A percentile compares a stretch with the other conserved stretches of the same genome.
Evolutionary conservation across 768 basidiomycete species (phyloP).

Genomic region (Macrolepiota fuliginosa): DNA sequence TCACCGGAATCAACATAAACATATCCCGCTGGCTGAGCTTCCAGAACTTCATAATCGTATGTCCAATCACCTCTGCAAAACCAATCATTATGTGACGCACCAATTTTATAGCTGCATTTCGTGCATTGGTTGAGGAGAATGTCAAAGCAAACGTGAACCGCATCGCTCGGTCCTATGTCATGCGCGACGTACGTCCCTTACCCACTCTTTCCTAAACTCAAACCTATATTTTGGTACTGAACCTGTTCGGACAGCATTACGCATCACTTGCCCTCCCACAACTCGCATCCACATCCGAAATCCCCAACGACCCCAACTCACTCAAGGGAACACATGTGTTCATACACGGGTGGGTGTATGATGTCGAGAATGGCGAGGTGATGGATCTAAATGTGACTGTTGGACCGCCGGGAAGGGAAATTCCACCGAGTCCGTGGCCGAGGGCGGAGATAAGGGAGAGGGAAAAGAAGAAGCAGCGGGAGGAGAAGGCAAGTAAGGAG

Average conservation of each 20-base stretch:
- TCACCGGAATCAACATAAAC: conserved; percentile 25
- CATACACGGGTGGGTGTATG: conserved; percentile 62
- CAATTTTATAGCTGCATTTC: conserved; percentile 31
- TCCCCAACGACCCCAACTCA: conserved; percentile 15
- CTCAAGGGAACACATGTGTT: conserved; percentile 24
- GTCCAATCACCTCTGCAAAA: conserved; percentile 13
- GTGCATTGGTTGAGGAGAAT: conserved; percentile 44
- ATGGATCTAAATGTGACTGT: conserved; percentile 43
- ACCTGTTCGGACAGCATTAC: conserved; percentile 18
- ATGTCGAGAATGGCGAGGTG: conserved; percentile 50
- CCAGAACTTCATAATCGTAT: conserved; percentile 29
- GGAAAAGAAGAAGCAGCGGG: not conserved
- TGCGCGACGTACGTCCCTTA: conserved; percentile 24
- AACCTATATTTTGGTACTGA: not conserved
- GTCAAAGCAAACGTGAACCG: conserved; percentile 31
- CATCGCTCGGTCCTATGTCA: conserved; percentile 25
- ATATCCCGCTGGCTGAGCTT: conserved; percentile 18
- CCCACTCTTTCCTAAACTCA: not conserved
- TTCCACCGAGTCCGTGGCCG: conserved; percentile 27
- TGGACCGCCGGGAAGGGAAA: conserved; percentile 33
- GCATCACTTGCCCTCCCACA: conserved; percentile 15
- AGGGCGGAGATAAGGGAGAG: not conserved
- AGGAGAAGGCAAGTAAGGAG: not conserved
- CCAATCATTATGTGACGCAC: not conserved
- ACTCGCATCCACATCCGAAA: not conserved